A percentile compares a stretch with the other conserved stretches of the same genome.
These are phyloP conservation scores for Hypoxylon intermedium DNA, from an alignment of 495 filamentous ascomycete genomes.

Conservation along the genomic window DNA sequence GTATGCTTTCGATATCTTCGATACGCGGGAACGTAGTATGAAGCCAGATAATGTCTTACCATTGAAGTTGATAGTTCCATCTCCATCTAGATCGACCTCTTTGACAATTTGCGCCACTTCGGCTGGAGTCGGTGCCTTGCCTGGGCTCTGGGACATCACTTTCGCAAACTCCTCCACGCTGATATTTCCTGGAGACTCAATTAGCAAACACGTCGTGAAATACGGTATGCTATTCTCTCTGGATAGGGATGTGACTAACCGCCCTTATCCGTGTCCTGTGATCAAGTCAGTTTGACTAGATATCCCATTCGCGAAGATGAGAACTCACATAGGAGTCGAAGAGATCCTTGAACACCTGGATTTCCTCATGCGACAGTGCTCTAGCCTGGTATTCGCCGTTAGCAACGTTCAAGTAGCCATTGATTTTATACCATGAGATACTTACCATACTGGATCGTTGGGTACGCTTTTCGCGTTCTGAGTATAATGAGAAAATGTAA, in stretches of 20 bases:
- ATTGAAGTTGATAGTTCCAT: conserved; percentile 49
- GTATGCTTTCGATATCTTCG: no score
- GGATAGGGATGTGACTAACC: conserved; percentile 35
- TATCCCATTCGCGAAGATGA: neutral
- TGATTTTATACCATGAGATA: neutral
- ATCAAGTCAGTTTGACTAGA: conserved; percentile 6
- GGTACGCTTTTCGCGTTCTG: neutral
- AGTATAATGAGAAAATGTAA: neutral
- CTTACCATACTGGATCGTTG: conserved; percentile 13
- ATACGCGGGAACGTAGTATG: no score
- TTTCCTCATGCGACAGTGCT: conserved; percentile 42
- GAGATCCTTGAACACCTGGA: conserved; percentile 45
- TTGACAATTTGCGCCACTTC: conserved; percentile 46
- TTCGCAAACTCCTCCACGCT: conserved; percentile 46
- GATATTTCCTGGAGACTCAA: conserved; percentile 39
- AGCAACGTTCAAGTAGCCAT: neutral
- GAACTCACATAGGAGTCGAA: conserved; percentile 47
- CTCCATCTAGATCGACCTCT: conserved; percentile 47
- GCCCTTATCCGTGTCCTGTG: conserved; percentile 45
- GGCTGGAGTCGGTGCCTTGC: conserved; percentile 37
- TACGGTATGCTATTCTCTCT: neutral
- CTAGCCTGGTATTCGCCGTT: conserved; percentile 39
- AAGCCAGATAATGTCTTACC: conserved; percentile 26
- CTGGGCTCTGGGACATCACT: conserved; percentile 46
- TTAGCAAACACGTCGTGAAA: conserved; percentile 9